These are phyloP conservation scores for Rhodotorula babjevae DNA, from an alignment of 768 basidiomycete genomes.

Conservation along the genomic window DNA sequence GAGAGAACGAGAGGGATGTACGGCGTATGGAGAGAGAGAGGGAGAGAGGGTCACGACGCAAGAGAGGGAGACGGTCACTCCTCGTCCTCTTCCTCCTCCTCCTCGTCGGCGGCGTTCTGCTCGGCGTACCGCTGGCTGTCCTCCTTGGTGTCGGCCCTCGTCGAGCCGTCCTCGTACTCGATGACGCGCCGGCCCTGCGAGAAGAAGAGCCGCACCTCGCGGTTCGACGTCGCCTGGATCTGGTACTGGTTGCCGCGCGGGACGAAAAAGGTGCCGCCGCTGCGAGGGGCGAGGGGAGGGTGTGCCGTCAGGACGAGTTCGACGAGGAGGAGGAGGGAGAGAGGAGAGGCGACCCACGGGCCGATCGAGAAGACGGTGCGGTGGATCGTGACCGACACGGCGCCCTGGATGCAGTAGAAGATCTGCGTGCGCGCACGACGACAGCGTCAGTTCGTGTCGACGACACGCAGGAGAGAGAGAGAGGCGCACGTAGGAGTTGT, in stretches of 20 bases:
- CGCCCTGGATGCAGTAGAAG: constrained; percentile 80
- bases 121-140: constrained; percentile 34
- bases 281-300: too few relatives aligned
- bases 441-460: background rate
- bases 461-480: too few relatives aligned
- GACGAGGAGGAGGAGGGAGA: background rate
- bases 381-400: constrained; percentile 78
- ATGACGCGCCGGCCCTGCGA: constrained; percentile 63
- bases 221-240: constrained; percentile 51
- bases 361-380: constrained; percentile 68
- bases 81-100: constrained; percentile 16
- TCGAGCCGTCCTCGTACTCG: constrained; percentile 22
- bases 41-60: background rate
- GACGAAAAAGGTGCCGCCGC: constrained; percentile 38
- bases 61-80: background rate
- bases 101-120: constrained; percentile 37
- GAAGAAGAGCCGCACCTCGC: constrained; percentile 81
- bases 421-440: constrained; percentile 52
- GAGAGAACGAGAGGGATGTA: background rate
- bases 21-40: too few relatives aligned
- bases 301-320: background rate
- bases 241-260: constrained; percentile 36
- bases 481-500: constrained; percentile 77
- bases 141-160: constrained; percentile 14
- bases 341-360: constrained; percentile 13